Base-by-base conservation (phyloP, 2,329 filamentous ascomycete species). In the Phoma sp. region DNA sequence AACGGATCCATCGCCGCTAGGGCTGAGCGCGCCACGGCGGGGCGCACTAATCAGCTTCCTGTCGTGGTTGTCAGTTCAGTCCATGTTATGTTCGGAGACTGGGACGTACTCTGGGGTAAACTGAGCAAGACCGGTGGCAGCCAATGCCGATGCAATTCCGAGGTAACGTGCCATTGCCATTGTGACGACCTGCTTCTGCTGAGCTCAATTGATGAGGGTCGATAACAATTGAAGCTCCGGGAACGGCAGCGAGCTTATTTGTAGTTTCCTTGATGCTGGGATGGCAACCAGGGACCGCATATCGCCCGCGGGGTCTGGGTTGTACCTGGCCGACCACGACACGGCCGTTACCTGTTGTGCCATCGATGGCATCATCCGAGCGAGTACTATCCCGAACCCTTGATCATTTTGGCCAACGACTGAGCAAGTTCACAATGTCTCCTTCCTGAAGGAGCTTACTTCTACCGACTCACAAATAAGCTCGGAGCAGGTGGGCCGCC, bases 41-140 rank as follows among this genome's bases (percentile, higher is more conserved):
- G 90, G 89, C n/a, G 88, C 89, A 63, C 87, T 87, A 65, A 94
- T 81, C 59, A 94, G 56, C 33, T 69, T 63, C 56, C 72, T 74
- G 37, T 49, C 21, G 6, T 15, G 25, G n/a, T 19, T 39, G 52
- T 57, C 37, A 57, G 44, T 32, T 50, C 10, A 56, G 35, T 44
- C 43, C 10, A 25, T 31, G 8, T 12, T 19, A 17, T 27, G 29
- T 22, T 2, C 8, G 32, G n/a, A 15, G 25, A n/a, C 15, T 15
- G 25, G 6, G 24, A 60, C 71, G n/a, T 64, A 74, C 72, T 73
- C 65, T 43, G 72, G 72, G 40, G 72, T 75, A 36, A 75, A 57
- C 12, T 70, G 71, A 57, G 64, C 65, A 48, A 66, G 69, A 56
- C 70, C 62, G 19, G 68, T 67, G 49, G 67, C 68, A 61, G 67